Conservation (phyloP, 192 early-diverging fungal species). For the Dissophora globulifera region DNA sequence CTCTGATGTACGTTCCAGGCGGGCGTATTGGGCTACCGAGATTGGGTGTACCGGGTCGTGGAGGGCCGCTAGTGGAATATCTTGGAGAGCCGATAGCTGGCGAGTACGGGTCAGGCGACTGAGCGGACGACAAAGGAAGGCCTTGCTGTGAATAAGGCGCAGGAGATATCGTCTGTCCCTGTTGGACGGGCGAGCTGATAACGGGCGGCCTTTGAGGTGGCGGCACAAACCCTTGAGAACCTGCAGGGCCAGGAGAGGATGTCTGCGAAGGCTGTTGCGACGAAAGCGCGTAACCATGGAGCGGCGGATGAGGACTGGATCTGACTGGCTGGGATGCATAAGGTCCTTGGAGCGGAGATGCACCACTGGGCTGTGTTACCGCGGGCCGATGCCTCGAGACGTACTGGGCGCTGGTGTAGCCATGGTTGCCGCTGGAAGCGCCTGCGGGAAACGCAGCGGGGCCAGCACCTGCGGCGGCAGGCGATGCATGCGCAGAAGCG, state of each 20-base stretch:
- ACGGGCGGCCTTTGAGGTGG: conserved; percentile 26
- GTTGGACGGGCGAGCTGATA: conserved; percentile 21
- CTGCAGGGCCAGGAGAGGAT: background rate
- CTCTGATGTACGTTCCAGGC: conserved; percentile 20
- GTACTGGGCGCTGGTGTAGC: conserved; percentile 51
- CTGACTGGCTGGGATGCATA: conserved; percentile 19
- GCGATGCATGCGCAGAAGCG: conserved; percentile 8
- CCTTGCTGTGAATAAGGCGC: conserved; percentile 34
- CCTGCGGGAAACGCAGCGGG: conserved; percentile 17
- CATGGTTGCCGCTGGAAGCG: conserved; percentile 32
- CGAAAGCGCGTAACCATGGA: conserved; percentile 8
- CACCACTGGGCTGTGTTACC: conserved; percentile 5
- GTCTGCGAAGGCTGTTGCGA: conserved; percentile 13
- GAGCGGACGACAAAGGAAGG: background rate
- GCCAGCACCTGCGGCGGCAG: conserved; percentile 2
- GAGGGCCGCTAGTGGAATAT: conserved; percentile 28
- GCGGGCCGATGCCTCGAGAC: conserved; percentile 41
- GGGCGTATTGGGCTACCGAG: conserved; percentile 36
- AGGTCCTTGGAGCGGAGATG: conserved; percentile 24
- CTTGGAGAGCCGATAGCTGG: conserved; percentile 7
- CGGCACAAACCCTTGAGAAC: conserved; percentile 18
- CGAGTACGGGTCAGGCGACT: conserved; percentile 14
- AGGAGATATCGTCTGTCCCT: conserved; percentile 12
- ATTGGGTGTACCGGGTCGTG: conserved; percentile 9
- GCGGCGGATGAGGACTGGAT: conserved; percentile 15